Conservation (phyloP, 2,329 filamentous ascomycete species). For the Paraphoma chrysanthemicola region DNA sequence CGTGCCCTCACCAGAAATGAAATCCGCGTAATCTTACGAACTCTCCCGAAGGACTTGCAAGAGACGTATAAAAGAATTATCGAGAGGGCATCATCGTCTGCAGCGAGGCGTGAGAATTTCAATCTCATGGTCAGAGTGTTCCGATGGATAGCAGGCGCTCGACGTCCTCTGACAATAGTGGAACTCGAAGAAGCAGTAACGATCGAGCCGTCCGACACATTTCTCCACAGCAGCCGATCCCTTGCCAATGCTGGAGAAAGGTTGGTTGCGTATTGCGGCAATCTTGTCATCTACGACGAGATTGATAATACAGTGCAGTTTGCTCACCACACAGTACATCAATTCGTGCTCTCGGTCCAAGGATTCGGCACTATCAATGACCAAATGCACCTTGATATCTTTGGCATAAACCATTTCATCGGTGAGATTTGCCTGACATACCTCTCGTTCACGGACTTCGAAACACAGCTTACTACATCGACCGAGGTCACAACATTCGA, state of each 20-base stretch:
- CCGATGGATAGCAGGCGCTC: conserved; percentile 21
- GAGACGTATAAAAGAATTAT: conserved; percentile 34
- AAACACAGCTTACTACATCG: conserved; percentile 21
- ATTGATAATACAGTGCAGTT: conserved; percentile 10
- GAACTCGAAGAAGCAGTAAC: conserved; percentile 29
- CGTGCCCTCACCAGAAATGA: too few relatives aligned
- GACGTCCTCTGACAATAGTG: conserved; percentile 17
- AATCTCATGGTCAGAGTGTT: conserved; percentile 15
- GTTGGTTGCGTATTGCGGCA: conserved; percentile 15
- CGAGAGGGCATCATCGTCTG: conserved; percentile 5
- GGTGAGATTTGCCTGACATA: conserved; percentile 52
- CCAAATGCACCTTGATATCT: conserved; percentile 23
- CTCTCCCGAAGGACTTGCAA: conserved; percentile 30
- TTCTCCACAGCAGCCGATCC: conserved; percentile 10
- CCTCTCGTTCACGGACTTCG: conserved; percentile 50
- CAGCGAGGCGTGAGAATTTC: conserved; percentile 4
- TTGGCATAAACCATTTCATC: conserved; percentile 35
- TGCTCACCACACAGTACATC: conserved; percentile 23
- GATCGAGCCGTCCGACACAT: conserved; percentile 12
- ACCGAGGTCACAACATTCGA: not conserved
- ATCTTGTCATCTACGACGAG: conserved; percentile 14
- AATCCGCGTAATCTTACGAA: too few relatives aligned
- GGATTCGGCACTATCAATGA: not conserved
- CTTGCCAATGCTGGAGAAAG: conserved; percentile 3
- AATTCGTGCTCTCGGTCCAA: conserved; percentile 9